Base-by-base conservation (phyloP, 441 rosid species). In the Pelargonium fulgidum region DNA sequence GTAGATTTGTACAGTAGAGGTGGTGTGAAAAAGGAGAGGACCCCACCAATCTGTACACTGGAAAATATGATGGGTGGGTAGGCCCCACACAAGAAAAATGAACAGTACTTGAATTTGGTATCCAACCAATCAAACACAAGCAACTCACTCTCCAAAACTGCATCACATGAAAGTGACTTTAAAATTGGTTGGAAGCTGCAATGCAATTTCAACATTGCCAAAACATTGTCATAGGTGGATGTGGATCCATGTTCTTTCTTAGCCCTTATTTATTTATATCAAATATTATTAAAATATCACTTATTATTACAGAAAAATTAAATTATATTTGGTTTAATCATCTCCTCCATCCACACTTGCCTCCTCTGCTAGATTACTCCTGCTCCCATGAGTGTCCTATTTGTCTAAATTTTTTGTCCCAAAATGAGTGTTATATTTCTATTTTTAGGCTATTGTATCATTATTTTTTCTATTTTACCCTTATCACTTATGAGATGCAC, bases 11-110 rank as follows among this genome's bases (percentile, higher is more conserved):
- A 73, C 70, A 78, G 59, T 58, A 48, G 22, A 68, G 75, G 70
- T 74, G 64, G 71, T 73, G 36, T 42, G 44, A 73, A 54, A 12
- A 14, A 50, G 24, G 59, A 64, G 22, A 7, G 39, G 64, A 14
- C 9, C 73, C 76, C 77, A 36, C 67, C 50, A 64, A 76, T 66
- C 79, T 76, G 78, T 33, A 20, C 16, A 66, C 47, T 26, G 75
- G 20, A 59, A 68, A 68, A 63, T 69, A 56, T 72, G 68, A 52
- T 36, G 68, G 75, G 69, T 41, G 19, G 16, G 59, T 3, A 2
- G 70, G 77, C 3, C 76, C 78, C 69, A 61, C 69, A 19, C 16
- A 19, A 5, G 14, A 52, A 52, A 52, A 52, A 52, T 52, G 14
- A 5, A 52, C 19, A 52, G 41, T 36, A 36, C 3, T 36, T 36